These are phyloP conservation scores for Chaetomium sp. DNA, from an alignment of 2,329 filamentous ascomycete species.

Conservation along the genomic window DNA sequence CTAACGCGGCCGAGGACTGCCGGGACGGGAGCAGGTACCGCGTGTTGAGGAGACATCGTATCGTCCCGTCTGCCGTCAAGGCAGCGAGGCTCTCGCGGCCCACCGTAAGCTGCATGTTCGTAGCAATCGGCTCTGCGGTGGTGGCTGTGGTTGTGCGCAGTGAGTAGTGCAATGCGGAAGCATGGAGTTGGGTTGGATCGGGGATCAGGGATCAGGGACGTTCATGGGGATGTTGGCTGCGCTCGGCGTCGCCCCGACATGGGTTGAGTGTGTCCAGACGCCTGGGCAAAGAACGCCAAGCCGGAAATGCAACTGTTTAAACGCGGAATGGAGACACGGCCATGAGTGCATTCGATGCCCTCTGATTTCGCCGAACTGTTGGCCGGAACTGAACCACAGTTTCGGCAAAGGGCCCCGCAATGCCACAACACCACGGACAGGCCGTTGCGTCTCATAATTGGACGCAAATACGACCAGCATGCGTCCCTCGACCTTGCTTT, in stretches of 20 bases:
- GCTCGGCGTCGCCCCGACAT: slow-evolving; percentile 4
- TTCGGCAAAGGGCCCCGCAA: no score
- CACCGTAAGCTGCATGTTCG: slow-evolving; percentile 14
- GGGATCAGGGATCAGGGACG: slow-evolving; percentile 5
- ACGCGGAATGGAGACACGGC: no score
- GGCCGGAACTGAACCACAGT: no score
- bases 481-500: no score
- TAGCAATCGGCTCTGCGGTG: neutral
- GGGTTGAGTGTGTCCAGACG: neutral
- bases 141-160: neutral
- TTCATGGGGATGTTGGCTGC: slow-evolving; percentile 3
- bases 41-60: slow-evolving; percentile 17
- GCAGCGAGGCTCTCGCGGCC: slow-evolving; percentile 14
- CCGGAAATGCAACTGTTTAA: no score
- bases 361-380: no score
- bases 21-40: slow-evolving; percentile 15
- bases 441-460: no score
- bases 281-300: no score
- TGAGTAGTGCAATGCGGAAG: slow-evolving; percentile 6
- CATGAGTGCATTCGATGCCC: no score
- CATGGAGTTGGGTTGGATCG: slow-evolving; percentile 11
- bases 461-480: no score
- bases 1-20: slow-evolving; percentile 12
- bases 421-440: no score
- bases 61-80: slow-evolving; percentile 8